Percentiles rank a stretch among this genome's conserved stretches.
phyloP scores from a whole-genome alignment of 2,329 filamentous ascomycete genomes.

The Rosellinia necatrix region DNA sequence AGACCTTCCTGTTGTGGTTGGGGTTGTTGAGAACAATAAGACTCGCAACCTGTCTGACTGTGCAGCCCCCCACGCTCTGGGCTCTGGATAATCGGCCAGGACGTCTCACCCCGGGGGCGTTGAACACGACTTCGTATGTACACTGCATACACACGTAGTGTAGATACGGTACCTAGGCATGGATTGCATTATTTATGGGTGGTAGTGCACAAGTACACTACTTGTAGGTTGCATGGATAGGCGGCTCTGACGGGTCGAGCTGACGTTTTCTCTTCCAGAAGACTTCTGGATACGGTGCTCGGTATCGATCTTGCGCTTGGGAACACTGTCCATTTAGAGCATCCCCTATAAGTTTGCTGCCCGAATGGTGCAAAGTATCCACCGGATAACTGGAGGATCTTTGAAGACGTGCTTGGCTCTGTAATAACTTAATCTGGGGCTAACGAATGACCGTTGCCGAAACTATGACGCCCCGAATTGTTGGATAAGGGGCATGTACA shows the following conservation, averaged over 20 bases:
- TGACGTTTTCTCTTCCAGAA: not conserved
- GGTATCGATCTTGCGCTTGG: not conserved
- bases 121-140: not conserved
- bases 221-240: no score
- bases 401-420: not conserved
- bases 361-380: no score
- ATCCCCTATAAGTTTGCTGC: not conserved
- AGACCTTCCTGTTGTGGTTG: conserved; percentile 26
- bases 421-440: conserved; percentile 23
- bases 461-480: not conserved
- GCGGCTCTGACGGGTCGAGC: not conserved
- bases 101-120: not conserved
- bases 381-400: not conserved
- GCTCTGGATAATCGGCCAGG: conserved; percentile 19
- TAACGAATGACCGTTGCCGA: conserved; percentile 1
- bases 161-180: no score
- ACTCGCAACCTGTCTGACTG: conserved; percentile 15
- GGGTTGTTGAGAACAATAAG: conserved; percentile 11
- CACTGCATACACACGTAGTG: not conserved
- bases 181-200: no score
- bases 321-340: no score
- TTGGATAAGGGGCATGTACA: not conserved
- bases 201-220: no score
- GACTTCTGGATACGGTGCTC: not conserved
- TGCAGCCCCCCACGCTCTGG: conserved; percentile 18